Evolutionary conservation across 2,329 filamentous ascomycete species (phyloP).

Genomic region (Pseudogymnoascus sp.): DNA sequence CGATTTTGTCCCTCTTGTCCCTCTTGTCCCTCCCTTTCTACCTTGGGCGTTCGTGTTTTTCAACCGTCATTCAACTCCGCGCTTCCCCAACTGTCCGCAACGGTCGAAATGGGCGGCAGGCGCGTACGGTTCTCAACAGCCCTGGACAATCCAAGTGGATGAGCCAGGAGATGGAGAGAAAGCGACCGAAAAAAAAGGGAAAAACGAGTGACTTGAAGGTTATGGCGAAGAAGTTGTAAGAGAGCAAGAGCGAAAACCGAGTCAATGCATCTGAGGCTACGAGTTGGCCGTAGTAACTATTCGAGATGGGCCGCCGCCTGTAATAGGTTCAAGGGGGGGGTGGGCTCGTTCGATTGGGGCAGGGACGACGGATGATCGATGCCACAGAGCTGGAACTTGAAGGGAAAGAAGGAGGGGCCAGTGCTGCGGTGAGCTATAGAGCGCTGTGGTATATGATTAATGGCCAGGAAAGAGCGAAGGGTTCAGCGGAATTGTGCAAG

Average conservation of each 20-base stretch:
- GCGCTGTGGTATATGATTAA: neutral
- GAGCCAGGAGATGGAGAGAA: neutral
- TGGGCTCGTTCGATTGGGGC: neutral
- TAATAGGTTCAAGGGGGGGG: neutral
- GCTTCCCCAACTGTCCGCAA: neutral
- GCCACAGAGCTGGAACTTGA: slow-evolving; percentile 1
- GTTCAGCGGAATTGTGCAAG: neutral
- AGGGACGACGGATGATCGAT: neutral
- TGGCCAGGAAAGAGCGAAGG: neutral
- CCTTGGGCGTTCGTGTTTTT: neutral
- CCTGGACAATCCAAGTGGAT: slow-evolving; percentile 6
- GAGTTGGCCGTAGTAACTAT: neutral
- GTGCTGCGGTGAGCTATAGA: neutral
- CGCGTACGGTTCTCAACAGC: neutral
- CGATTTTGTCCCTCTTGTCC: too few relatives aligned
- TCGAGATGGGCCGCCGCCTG: neutral
- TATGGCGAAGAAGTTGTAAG: slow-evolving; percentile 3
- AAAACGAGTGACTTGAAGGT: slow-evolving; percentile 6
- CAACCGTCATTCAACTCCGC: slow-evolving; percentile 5
- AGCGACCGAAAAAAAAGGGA: neutral
- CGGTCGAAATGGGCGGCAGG: neutral
- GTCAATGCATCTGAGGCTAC: neutral
- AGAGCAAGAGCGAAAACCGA: neutral
- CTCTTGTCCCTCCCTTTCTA: neutral
- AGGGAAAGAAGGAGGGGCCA: neutral